A percentile compares a stretch with the other conserved stretches of the same genome.
These are phyloP conservation scores for Mortierella sp. DNA, from an alignment of 371 early-diverging fungal genomes.

Conservation along the genomic window DNA sequence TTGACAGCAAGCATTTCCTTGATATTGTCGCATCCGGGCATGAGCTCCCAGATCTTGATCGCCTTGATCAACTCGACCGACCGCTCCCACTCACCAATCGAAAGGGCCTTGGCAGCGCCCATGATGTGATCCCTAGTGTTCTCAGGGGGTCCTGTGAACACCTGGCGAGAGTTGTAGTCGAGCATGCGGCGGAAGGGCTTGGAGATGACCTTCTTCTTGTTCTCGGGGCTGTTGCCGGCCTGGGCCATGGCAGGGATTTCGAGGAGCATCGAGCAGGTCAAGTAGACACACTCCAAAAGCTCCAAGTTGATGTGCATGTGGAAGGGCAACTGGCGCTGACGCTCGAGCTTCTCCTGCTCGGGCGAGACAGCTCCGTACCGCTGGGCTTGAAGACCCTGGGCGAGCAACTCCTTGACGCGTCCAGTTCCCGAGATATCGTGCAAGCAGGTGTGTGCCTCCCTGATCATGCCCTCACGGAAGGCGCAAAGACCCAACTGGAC, in stretches of 20 bases:
- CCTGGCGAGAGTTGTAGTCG: conserved; percentile 95
- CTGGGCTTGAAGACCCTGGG: conserved; percentile 90
- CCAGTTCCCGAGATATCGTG: conserved; percentile 93
- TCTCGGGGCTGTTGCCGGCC: conserved; percentile 82
- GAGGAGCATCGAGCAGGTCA: conserved; percentile 95
- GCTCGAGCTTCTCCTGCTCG: conserved; percentile 93
- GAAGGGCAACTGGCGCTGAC: conserved; percentile 96
- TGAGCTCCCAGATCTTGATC: conserved; percentile 97
- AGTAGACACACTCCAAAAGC: conserved; percentile 95
- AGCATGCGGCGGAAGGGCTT: conserved; percentile 95
- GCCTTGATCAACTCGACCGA: conserved; percentile 85
- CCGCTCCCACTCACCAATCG: conserved; percentile 94
- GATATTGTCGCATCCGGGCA: conserved; percentile 85
- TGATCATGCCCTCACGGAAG: conserved; percentile 94
- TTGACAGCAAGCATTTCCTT: conserved; percentile 91
- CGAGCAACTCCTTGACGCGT: conserved; percentile 93
- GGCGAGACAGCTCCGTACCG: conserved; percentile 80
- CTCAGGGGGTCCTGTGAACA: conserved; percentile 96
- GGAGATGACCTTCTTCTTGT: conserved; percentile 87
- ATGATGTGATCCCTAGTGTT: conserved; percentile 98
- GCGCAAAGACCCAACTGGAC: conserved; percentile 97
- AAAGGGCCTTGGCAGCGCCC: conserved; percentile 94
- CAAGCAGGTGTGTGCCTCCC: conserved; percentile 87
- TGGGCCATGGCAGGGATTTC: conserved; percentile 97
- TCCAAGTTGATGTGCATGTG: conserved; percentile 99